Evolutionary conservation across 2,329 filamentous ascomycete species (phyloP).

Genomic region (Sporothrix euskadiensis): DNA sequence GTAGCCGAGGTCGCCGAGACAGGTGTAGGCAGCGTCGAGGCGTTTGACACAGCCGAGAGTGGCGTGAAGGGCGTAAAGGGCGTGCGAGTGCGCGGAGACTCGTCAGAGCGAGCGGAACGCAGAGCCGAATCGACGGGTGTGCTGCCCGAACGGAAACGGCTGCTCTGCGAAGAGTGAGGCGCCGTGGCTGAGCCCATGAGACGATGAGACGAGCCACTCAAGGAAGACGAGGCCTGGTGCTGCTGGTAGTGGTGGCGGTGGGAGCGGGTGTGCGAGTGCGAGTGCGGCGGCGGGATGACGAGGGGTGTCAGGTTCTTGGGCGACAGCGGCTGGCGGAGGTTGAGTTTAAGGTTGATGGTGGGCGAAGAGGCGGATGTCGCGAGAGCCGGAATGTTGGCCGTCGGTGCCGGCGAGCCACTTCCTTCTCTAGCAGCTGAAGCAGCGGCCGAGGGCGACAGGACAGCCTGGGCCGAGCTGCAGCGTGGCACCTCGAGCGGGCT

Average conservation of each 20-base stretch:
- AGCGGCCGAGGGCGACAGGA: slow-evolving; percentile 28
- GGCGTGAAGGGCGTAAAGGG: slow-evolving; percentile 52
- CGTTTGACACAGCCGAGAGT: slow-evolving; percentile 46
- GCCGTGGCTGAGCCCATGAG: slow-evolving; percentile 33
- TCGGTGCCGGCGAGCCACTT: not conserved
- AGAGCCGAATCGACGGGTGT: slow-evolving; percentile 45
- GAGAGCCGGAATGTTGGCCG: not conserved
- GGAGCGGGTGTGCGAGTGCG: not conserved
- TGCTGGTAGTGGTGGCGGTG: slow-evolving; percentile 27
- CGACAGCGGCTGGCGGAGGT: slow-evolving; percentile 45
- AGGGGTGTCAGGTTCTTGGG: slow-evolving; percentile 58
- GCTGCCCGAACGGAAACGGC: slow-evolving; percentile 50
- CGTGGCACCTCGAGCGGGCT: slow-evolving; percentile 32
- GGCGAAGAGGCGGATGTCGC: not conserved
- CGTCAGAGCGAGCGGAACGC: slow-evolving; percentile 48
- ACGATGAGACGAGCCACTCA: slow-evolving; percentile 34
- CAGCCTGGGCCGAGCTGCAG: slow-evolving; percentile 33
- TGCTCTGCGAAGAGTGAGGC: slow-evolving; percentile 44
- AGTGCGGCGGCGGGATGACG: slow-evolving; percentile 50
- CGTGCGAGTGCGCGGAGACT: slow-evolving; percentile 49
- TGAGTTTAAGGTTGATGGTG: slow-evolving; percentile 27
- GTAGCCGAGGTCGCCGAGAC: slow-evolving; percentile 40
- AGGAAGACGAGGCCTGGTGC: slow-evolving; percentile 27
- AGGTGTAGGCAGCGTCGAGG: slow-evolving; percentile 50
- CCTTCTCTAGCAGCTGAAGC: not conserved